A percentile compares a stretch with the other conserved stretches of the same genome.
Evolutionary conservation across 805 yeast genomes (phyloP).

Genomic region (Candida easanensis): DNA sequence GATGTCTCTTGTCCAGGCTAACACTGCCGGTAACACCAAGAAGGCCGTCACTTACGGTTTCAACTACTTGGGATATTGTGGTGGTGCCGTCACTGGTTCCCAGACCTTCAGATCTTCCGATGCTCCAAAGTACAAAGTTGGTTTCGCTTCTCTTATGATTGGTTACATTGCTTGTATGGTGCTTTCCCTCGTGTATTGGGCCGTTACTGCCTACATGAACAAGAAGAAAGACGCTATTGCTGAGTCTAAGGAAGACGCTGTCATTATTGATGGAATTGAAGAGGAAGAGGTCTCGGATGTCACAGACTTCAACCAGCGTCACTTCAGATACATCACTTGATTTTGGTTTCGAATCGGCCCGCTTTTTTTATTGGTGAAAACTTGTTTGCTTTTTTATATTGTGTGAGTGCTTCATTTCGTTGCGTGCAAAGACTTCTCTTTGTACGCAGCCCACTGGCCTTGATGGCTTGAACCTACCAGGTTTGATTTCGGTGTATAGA

Average conservation of each 20-base stretch:
- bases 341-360: too few relatives aligned
- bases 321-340: constrained; percentile 34
- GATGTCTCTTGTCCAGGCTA: constrained; percentile 35
- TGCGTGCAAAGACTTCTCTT: too few relatives aligned
- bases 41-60: constrained; percentile 36
- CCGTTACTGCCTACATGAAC: constrained; percentile 33
- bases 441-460: too few relatives aligned
- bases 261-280: constrained; percentile 27
- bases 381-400: too few relatives aligned
- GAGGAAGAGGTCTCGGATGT: constrained; percentile 36
- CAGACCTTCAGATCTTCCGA: constrained; percentile 43
- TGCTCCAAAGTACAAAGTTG: constrained; percentile 41
- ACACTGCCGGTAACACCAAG: constrained; percentile 47
- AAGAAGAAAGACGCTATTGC: constrained; percentile 21
- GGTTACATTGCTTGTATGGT: constrained; percentile 40
- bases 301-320: constrained; percentile 37
- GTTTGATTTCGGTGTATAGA: too few relatives aligned
- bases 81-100: constrained; percentile 46
- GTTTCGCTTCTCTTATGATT: constrained; percentile 42
- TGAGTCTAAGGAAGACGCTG: constrained; percentile 1
- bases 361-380: too few relatives aligned
- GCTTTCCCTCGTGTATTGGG: constrained; percentile 34
- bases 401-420: too few relatives aligned
- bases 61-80: constrained; percentile 38
- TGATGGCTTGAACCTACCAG: too few relatives aligned